phyloP scores from a whole-genome alignment of 192 early-diverging fungal genomes.

The Dissophora globulifera region DNA sequence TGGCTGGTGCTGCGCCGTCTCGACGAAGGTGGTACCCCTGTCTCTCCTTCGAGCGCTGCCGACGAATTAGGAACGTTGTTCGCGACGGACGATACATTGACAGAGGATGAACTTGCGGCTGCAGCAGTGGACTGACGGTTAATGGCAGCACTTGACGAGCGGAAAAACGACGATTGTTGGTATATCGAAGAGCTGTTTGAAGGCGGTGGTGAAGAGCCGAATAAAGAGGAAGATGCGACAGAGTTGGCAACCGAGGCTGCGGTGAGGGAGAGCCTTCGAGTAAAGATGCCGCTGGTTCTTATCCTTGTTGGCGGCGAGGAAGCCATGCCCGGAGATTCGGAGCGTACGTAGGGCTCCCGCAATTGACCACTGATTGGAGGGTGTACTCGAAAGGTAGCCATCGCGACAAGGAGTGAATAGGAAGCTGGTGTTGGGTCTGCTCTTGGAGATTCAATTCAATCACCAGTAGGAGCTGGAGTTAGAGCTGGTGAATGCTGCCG shows the following conservation, averaged over 20 bases:
- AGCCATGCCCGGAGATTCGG: conserved; percentile 20
- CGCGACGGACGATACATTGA: conserved; percentile 17
- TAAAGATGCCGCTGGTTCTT: conserved; percentile 41
- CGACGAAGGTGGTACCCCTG: neutral
- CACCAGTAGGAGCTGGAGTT: too few relatives aligned
- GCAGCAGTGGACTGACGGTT: neutral
- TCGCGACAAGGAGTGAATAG: neutral
- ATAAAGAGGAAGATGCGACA: conserved; percentile 37
- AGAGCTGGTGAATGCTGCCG: too few relatives aligned
- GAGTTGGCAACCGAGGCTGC: conserved; percentile 46
- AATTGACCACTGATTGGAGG: conserved; percentile 15
- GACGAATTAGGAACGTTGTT: conserved; percentile 3
- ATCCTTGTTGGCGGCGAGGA: conserved; percentile 47
- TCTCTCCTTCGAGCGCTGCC: neutral
- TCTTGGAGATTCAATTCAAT: too few relatives aligned
- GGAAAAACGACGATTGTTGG: conserved; percentile 49
- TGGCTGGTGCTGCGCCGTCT: conserved; percentile 42
- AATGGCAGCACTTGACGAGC: conserved; percentile 29
- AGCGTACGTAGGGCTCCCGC: conserved; percentile 21
- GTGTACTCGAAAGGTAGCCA: conserved; percentile 40
- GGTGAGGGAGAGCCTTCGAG: conserved; percentile 38
- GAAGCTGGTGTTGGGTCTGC: conserved; percentile 1
- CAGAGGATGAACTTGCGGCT: conserved; percentile 22
- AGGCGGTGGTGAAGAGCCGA: conserved; percentile 44
- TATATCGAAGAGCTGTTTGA: conserved; percentile 23